Percentiles rank a stretch among this genome's conserved stretches.
These are phyloP conservation scores for Calonectria honghensis DNA, from an alignment of 2,329 filamentous ascomycete genomes.

Conservation along the genomic window DNA sequence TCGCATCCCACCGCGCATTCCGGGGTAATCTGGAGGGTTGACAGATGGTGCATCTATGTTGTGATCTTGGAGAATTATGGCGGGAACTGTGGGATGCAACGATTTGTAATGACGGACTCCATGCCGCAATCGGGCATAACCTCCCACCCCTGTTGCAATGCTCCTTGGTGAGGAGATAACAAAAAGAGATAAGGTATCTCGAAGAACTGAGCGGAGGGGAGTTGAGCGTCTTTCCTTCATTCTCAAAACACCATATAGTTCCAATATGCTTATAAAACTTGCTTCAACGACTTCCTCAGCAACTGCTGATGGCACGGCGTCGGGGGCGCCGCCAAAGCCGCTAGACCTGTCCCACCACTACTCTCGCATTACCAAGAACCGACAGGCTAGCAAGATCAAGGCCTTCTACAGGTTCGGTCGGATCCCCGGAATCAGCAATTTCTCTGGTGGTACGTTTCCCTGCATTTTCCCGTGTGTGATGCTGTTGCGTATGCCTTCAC, in stretches of 20 bases:
- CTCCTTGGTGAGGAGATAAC: slow-evolving; percentile 15
- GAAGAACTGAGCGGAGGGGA: slow-evolving; percentile 38
- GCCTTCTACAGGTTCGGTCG: slow-evolving; percentile 89
- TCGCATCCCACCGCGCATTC: slow-evolving; percentile 40
- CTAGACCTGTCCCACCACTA: slow-evolving; percentile 87
- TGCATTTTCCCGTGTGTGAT: not conserved
- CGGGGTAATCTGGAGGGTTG: slow-evolving; percentile 46
- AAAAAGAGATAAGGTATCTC: slow-evolving; percentile 42
- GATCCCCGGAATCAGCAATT: slow-evolving; percentile 77
- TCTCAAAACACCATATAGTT: slow-evolving; percentile 31
- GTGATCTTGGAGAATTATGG: slow-evolving; percentile 51
- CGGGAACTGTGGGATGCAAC: slow-evolving; percentile 46
- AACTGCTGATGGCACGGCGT: slow-evolving; percentile 36
- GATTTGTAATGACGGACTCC: slow-evolving; percentile 53
- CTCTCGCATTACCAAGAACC: slow-evolving; percentile 80
- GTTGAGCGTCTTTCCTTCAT: slow-evolving; percentile 8
- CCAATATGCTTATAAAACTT: not conserved
- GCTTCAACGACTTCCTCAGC: slow-evolving; percentile 49
- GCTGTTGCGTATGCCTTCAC: slow-evolving; percentile 5
- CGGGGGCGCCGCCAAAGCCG: slow-evolving; percentile 64
- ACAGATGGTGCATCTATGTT: slow-evolving; percentile 47
- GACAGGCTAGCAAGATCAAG: slow-evolving; percentile 82
- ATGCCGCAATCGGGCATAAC: slow-evolving; percentile 48
- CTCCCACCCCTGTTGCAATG: not conserved
- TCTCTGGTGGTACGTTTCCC: slow-evolving; percentile 74